These are phyloP conservation scores for Flueggea neowawraea DNA, from an alignment of 441 rosid genomes.

Conservation along the genomic window DNA sequence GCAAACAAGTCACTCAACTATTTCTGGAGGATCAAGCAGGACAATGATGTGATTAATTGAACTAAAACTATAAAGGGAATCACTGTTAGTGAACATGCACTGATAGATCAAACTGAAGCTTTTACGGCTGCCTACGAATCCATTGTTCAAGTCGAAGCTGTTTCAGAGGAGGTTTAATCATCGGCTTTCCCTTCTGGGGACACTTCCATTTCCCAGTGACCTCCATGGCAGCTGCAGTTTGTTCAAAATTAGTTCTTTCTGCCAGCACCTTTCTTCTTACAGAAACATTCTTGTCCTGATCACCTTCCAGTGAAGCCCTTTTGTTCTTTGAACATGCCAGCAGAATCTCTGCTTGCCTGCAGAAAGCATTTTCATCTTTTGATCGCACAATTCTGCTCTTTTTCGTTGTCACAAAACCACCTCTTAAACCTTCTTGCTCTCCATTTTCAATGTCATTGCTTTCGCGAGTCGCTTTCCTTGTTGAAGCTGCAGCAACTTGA, in stretches of 20 bases:
- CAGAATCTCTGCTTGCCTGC: slow-evolving; percentile 17
- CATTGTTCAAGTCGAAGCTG: slow-evolving; percentile 86
- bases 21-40: too few species aligned
- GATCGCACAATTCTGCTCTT: slow-evolving; percentile 24
- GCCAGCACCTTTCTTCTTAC: slow-evolving; percentile 40
- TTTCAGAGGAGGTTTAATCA: slow-evolving; percentile 65
- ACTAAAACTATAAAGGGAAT: too few species aligned
- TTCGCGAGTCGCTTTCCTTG: slow-evolving; percentile 10
- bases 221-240: slow-evolving; percentile 21
- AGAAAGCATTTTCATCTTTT: slow-evolving; percentile 23
- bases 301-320: neutral
- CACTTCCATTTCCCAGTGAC: slow-evolving; percentile 75
- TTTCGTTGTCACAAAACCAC: slow-evolving; percentile 52
- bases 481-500: slow-evolving; percentile 5
- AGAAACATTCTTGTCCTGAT: slow-evolving; percentile 13
- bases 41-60: too few species aligned
- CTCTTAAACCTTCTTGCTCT: slow-evolving; percentile 9
- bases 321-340: slow-evolving; percentile 20
- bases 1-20: too few species aligned
- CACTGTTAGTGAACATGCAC: too few species aligned
- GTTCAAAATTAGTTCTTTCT: slow-evolving; percentile 50
- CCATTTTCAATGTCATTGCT: slow-evolving; percentile 27
- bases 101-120: too few species aligned
- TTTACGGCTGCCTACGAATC: slow-evolving; percentile 43
- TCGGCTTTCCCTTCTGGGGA: slow-evolving; percentile 66